phyloP scores from a whole-genome alignment of 2,329 filamentous ascomycete species.

The Colletotrichum truncatum region DNA sequence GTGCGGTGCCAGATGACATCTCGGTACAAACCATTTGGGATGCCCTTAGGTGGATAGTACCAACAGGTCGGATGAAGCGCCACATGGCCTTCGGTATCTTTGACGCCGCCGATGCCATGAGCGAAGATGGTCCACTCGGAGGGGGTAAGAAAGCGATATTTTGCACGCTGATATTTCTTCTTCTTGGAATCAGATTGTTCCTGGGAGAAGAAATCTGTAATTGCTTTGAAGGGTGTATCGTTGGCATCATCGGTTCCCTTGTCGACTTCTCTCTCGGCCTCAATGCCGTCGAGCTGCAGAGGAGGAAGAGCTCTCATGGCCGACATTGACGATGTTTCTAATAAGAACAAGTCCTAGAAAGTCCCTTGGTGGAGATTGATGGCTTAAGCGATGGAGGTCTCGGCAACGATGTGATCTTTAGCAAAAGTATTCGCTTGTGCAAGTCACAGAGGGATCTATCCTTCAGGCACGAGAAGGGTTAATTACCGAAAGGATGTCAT shows the following conservation, averaged over 20 bases:
- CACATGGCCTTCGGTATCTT: slow-evolving; percentile 52
- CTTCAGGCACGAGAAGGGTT: too few species aligned
- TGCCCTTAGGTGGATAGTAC: slow-evolving; percentile 56
- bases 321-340: not conserved
- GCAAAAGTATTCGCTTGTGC: too few species aligned
- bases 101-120: slow-evolving; percentile 56
- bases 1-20: slow-evolving; percentile 55
- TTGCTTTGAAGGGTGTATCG: not conserved
- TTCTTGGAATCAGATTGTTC: not conserved
- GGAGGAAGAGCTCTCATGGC: slow-evolving; percentile 21
- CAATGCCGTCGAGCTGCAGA: slow-evolving; percentile 25
- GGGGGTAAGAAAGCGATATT: slow-evolving; percentile 51
- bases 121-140: slow-evolving; percentile 58
- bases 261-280: slow-evolving; percentile 3
- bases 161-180: slow-evolving; percentile 11
- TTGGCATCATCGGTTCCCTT: not conserved
- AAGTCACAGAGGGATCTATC: too few species aligned
- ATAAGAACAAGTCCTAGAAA: not conserved
- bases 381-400: too few species aligned
- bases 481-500: too few species aligned
- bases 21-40: slow-evolving; percentile 58
- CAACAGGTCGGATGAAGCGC: slow-evolving; percentile 52
- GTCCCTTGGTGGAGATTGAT: too few species aligned
- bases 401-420: too few species aligned
- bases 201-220: not conserved